These are phyloP conservation scores for Diaporthe ampelina DNA, from an alignment of 2,329 filamentous ascomycete species.

Conservation along the genomic window DNA sequence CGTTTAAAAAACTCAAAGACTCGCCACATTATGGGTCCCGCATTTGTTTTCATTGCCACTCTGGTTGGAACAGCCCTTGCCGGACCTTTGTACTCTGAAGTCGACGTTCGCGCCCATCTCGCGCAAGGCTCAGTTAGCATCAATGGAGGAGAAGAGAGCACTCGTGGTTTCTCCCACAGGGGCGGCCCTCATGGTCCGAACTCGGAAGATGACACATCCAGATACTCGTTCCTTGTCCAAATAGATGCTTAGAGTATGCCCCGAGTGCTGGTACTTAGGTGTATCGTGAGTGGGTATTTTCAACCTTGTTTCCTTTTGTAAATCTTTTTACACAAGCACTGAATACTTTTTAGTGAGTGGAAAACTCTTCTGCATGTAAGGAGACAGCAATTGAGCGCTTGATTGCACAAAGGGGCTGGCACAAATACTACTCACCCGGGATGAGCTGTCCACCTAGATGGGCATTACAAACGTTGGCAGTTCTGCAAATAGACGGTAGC, in stretches of 20 bases:
- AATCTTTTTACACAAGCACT: not conserved
- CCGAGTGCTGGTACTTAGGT: not conserved
- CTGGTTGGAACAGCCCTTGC: slow-evolving; percentile 13
- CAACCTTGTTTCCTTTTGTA: not conserved
- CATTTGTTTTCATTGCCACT: not conserved
- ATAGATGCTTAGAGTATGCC: not conserved
- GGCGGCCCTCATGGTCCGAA: not conserved
- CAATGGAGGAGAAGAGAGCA: slow-evolving; percentile 11
- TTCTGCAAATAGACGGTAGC: not conserved
- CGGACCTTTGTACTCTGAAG: slow-evolving; percentile 12
- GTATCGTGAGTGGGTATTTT: not conserved
- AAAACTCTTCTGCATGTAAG: not conserved
- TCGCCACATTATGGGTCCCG: not conserved
- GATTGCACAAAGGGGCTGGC: not conserved
- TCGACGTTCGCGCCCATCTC: slow-evolving; percentile 20
- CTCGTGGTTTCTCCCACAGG: not conserved
- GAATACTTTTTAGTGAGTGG: not conserved
- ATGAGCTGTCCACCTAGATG: no score
- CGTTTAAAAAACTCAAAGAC: not conserved
- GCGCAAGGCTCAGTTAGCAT: slow-evolving; percentile 4
- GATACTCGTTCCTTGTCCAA: not conserved
- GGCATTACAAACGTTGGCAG: not conserved
- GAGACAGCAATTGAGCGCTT: no score
- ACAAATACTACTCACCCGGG: not conserved
- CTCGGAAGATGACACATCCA: not conserved